Evolutionary conservation across 2,329 filamentous ascomycete genomes (phyloP).

Genomic region (Pseudofabraea citricarpa): DNA sequence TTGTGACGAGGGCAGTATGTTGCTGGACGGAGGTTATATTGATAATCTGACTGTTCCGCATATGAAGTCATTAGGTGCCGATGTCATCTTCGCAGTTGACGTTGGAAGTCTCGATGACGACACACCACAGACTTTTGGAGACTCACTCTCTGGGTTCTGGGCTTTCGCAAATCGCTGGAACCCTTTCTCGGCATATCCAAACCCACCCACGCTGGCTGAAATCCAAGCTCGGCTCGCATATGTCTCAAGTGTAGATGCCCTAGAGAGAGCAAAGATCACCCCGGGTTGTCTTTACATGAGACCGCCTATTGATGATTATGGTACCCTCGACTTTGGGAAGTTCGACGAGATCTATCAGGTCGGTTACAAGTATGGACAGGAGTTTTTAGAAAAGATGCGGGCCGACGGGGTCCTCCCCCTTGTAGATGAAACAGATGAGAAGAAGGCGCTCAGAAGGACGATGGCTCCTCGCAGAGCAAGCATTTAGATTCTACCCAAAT

Average conservation of each 20-base stretch:
- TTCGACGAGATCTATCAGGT: conserved; percentile 95
- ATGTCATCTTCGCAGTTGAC: conserved; percentile 93
- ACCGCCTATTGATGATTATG: conserved; percentile 88
- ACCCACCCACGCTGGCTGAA: conserved; percentile 90
- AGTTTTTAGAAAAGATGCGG: conserved; percentile 71
- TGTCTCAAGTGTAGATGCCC: conserved; percentile 87
- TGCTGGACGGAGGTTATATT: conserved; percentile 93
- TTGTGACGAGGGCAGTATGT: conserved; percentile 95
- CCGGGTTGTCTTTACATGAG: conserved; percentile 95
- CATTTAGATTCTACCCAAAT: too few relatives aligned
- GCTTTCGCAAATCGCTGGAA: conserved; percentile 96
- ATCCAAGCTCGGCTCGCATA: conserved; percentile 95
- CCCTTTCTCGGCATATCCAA: conserved; percentile 81
- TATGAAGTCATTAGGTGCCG: conserved; percentile 91
- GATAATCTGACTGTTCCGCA: conserved; percentile 96
- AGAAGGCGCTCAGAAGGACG: conserved; percentile 70
- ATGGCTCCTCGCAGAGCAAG: conserved; percentile 77
- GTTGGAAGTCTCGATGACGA: conserved; percentile 91
- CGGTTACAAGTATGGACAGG: conserved; percentile 80
- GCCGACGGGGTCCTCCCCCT: conserved; percentile 71
- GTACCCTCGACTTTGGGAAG: conserved; percentile 92
- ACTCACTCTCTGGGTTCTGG: conserved; percentile 93
- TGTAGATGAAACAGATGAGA: conserved; percentile 69
- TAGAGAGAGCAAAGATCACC: conserved; percentile 88
- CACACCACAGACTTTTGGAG: conserved; percentile 86